Conservation (phyloP, 306 rosid species). For the Acacia melanoxylon region DNA sequence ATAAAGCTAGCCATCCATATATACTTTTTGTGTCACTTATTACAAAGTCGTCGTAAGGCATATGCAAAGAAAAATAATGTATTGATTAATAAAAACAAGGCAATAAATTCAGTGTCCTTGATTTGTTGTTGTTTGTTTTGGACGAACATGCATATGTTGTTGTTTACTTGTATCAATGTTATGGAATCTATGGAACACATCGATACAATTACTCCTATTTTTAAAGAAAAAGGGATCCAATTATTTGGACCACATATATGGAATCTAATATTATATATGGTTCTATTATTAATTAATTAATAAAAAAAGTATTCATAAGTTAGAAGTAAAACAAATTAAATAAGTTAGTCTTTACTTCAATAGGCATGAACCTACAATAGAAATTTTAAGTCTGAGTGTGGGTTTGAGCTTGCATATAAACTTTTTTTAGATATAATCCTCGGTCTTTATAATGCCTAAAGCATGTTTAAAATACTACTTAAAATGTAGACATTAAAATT, state of each 20-base stretch:
- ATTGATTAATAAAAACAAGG: slow-evolving; percentile 15
- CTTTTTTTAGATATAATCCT: no score
- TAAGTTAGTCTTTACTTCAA: no score
- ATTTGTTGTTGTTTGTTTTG: slow-evolving; percentile 4
- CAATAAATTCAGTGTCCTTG: slow-evolving; percentile 23
- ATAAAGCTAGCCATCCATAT: background rate
- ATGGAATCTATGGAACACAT: slow-evolving; percentile 30
- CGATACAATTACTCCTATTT: no score
- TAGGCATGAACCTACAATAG: no score
- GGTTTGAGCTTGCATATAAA: no score
- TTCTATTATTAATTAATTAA: background rate
- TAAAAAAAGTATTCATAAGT: background rate
- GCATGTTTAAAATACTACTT: no score
- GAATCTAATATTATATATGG: slow-evolving; percentile 15
- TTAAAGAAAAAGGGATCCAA: no score
- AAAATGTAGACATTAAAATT: no score
- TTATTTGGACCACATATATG: slow-evolving; percentile 24
- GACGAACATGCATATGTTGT: background rate
- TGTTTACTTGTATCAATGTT: slow-evolving; percentile 15
- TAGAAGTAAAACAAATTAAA: no score
- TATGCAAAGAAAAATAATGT: background rate
- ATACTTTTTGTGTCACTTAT: background rate
- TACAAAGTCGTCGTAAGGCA: background rate
- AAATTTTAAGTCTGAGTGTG: no score
- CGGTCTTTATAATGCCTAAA: no score